phyloP scores from a whole-genome alignment of 371 early-diverging fungal species.

The Mortierella sp. region DNA sequence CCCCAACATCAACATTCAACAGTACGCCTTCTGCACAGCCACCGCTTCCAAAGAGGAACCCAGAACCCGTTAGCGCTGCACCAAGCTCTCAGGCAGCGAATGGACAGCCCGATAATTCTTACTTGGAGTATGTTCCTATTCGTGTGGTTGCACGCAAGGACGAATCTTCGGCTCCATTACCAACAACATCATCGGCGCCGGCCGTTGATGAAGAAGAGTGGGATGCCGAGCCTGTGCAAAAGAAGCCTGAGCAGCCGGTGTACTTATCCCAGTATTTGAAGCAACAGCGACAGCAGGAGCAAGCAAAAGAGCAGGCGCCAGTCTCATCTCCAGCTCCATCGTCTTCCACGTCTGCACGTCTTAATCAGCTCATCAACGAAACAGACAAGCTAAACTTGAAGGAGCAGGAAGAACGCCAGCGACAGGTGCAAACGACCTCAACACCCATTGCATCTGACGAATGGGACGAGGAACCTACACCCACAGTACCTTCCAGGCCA shows the following conservation, averaged over 20 bases:
- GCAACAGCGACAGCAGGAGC: constrained; percentile 29
- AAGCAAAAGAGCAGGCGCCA: neutral
- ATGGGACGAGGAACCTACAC: constrained; percentile 57
- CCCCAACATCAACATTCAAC: constrained; percentile 6
- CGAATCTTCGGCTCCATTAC: constrained; percentile 3
- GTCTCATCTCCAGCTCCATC: neutral
- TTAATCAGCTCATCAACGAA: constrained; percentile 36
- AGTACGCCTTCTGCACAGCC: constrained; percentile 12
- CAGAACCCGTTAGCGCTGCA: constrained; percentile 5
- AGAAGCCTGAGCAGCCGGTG: constrained; percentile 23
- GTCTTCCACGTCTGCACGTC: constrained; percentile 9
- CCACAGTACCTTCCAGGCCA: constrained; percentile 38
- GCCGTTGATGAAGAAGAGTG: constrained; percentile 48
- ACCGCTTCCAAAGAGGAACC: constrained; percentile 35
- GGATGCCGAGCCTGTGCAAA: constrained; percentile 30
- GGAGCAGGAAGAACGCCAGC: constrained; percentile 39
- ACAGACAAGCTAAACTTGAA: constrained; percentile 25
- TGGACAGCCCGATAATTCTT: constrained; percentile 23
- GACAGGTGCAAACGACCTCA: constrained; percentile 3
- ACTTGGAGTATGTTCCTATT: constrained; percentile 42
- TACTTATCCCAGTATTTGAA: constrained; percentile 33
- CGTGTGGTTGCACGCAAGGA: constrained; percentile 50
- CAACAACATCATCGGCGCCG: constrained; percentile 3
- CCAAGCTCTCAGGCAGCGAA: constrained; percentile 8
- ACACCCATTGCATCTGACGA: constrained; percentile 21